Conservation (phyloP, 306 rosid species). For the Astragalus membranaceus region DNA sequence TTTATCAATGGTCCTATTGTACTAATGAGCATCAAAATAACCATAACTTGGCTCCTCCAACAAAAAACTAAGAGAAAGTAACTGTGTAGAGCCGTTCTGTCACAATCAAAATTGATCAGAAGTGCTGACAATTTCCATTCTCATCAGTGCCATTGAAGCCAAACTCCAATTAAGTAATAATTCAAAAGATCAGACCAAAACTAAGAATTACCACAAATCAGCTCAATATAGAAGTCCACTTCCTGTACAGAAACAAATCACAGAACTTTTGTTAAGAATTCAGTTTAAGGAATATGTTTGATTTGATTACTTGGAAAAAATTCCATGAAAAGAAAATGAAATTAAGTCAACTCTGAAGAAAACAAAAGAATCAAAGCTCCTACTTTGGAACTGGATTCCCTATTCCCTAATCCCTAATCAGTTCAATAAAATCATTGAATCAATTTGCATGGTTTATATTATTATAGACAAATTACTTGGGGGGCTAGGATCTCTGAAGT, state of each 20-base stretch:
- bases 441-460: not conserved
- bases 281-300: not conserved
- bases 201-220: slow-evolving; percentile 6
- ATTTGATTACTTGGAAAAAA: too few relatives aligned
- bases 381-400: not conserved
- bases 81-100: slow-evolving; percentile 34
- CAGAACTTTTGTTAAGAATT: not conserved
- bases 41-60: slow-evolving; percentile 51
- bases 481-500: not conserved
- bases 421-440: not conserved
- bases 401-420: not conserved
- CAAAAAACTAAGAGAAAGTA: slow-evolving; percentile 33
- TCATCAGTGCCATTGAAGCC: slow-evolving; percentile 7
- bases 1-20: slow-evolving; percentile 65
- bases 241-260: slow-evolving; percentile 26
- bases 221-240: slow-evolving; percentile 7
- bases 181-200: not conserved
- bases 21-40: slow-evolving; percentile 38
- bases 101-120: slow-evolving; percentile 22
- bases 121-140: slow-evolving; percentile 5
- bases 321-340: too few relatives aligned
- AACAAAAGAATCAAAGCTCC: not conserved
- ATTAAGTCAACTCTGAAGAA: not conserved
- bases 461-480: not conserved
- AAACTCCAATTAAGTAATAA: not conserved